Evolutionary conservation across 768 basidiomycete genomes (phyloP), one percentile per base, ranked within the genome.

Genomic region (Boletus rufocinnamomeus): DNA sequence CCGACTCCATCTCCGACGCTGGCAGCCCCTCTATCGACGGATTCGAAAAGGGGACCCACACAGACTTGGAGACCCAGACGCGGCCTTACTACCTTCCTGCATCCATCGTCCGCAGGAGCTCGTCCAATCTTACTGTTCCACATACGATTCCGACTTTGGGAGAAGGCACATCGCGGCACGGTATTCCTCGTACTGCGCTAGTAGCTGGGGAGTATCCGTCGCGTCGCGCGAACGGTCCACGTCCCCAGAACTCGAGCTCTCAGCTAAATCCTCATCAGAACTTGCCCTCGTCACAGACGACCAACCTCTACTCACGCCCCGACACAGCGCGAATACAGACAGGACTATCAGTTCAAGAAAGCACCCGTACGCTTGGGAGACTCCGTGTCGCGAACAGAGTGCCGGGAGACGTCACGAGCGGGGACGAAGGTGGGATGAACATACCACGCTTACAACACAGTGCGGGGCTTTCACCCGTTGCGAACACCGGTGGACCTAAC

Each of bases 371-470:
- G 4, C 74, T 84, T 0, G 82, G 82, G 6, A 73, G 69, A 13
- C 74, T 84, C 19, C 78, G 76, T 47, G 77, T 85, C 45, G 72
- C 80, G 28, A 85, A 85, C 63, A 70, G 77, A 52, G 67, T 75
- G 2, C 78, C 81, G 9, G 83, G 79, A 7, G 82, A 84, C 50
- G 54, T 74, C 47, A 70, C 72, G 3, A 75, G 77, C 34, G 72
- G 69, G 1, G 67, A 69, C 40, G 72, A 73, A 38, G 75, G 75
- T 48, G 71, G 69, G 21, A 50, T 48, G 38, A 67, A 57, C 48
- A 2, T 52, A 2, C 28, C 54, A 23, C 56, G 56, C 19, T n/a
- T 50, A 27, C 55, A 32, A 48, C 41, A 38, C 13, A 19, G 11
- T 38, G 21, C 38, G 28, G 34, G 44, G 25, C 10, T 35, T 28